Base-by-base conservation (phyloP, 1,284 basidiomycete species). In the Leccinum fallax region DNA sequence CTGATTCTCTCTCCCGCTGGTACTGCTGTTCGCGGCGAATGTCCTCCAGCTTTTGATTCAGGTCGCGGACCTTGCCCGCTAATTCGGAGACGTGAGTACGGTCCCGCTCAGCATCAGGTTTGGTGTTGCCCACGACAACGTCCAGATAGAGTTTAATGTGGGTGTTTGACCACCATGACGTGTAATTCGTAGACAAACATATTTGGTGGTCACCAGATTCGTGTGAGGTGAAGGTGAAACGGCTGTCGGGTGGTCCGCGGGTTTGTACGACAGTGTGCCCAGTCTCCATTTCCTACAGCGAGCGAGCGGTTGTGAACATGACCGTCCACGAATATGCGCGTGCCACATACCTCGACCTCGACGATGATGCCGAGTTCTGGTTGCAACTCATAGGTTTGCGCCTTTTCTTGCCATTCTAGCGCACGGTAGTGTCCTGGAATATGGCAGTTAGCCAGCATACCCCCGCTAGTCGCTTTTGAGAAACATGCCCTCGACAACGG, bases 211-310 rank as follows among this genome's bases (percentile, higher is more conserved):
- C 96, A 59, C 96, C 97, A 60, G 95, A 85, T 66, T 97, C 94
- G 77, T 98, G 94, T 2, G 95, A 96, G 19, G 97, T 97, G 74
- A 99, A 99, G 0, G 97, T 98, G 79, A 99, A 99, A 65, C 89
- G 88, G 55, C 97, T 93, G 60, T 97, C 92, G 7, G 88, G 82
- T 6, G 95, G 92, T 1, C 97, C 97, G 16, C 88, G 89, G 3
- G 95, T 95, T 69, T 92, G 91, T 48, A 95, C 94, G 32, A 97
- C 91, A 56, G 81, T 78, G 68, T 94, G 88, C 3, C 84, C 84
- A 2, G 83, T 87, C 53, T 90, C 88, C 63, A 92, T 83, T 80
- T 95, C 93, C 93, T 95, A 70, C 53, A 40, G 51, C 54, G 38
- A 43, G 30, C 19, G 43, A 7, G 11, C 7, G 24, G 55, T 46